phyloP scores from a whole-genome alignment of 2,329 filamentous ascomycete species.

The Clonostachys chloroleuca region DNA sequence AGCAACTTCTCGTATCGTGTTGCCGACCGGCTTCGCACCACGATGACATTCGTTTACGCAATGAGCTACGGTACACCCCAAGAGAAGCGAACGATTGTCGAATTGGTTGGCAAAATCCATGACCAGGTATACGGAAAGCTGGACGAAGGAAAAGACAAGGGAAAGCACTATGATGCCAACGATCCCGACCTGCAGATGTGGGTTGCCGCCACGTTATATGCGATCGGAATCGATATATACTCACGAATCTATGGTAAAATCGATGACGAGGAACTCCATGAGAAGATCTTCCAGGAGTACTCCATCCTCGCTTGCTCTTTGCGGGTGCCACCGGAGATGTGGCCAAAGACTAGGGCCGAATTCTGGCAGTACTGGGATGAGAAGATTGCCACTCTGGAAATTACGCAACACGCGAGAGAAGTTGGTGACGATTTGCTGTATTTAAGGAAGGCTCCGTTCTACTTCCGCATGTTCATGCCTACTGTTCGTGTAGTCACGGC shows the following conservation, averaged over 20 bases:
- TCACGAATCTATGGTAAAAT: constrained; percentile 21
- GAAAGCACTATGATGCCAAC: constrained; percentile 18
- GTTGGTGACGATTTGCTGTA: constrained; percentile 11
- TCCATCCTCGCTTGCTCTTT: constrained; percentile 11
- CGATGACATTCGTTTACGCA: constrained; percentile 29
- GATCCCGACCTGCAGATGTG: constrained; percentile 25
- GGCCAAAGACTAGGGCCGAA: constrained; percentile 19
- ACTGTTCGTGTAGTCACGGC: constrained; percentile 11
- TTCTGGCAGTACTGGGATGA: constrained; percentile 29
- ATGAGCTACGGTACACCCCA: constrained; percentile 22
- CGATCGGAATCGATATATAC: constrained; percentile 21
- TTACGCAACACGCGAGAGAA: constrained; percentile 17
- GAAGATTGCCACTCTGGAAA: constrained; percentile 19
- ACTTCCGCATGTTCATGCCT: constrained; percentile 10
- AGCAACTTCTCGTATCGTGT: constrained; percentile 26
- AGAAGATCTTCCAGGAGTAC: constrained; percentile 16
- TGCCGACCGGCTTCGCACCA: constrained; percentile 23
- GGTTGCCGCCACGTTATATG: constrained; percentile 28
- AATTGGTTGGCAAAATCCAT: constrained; percentile 24
- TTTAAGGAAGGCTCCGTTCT: constrained; percentile 8
- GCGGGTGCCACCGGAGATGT: constrained; percentile 21
- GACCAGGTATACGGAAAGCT: constrained; percentile 15
- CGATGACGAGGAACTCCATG: constrained; percentile 11
- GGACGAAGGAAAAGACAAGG: constrained; percentile 6
- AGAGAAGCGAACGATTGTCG: constrained; percentile 20